phyloP scores from a whole-genome alignment of 2,329 filamentous ascomycete genomes.

The Phialophora verrucosa region DNA sequence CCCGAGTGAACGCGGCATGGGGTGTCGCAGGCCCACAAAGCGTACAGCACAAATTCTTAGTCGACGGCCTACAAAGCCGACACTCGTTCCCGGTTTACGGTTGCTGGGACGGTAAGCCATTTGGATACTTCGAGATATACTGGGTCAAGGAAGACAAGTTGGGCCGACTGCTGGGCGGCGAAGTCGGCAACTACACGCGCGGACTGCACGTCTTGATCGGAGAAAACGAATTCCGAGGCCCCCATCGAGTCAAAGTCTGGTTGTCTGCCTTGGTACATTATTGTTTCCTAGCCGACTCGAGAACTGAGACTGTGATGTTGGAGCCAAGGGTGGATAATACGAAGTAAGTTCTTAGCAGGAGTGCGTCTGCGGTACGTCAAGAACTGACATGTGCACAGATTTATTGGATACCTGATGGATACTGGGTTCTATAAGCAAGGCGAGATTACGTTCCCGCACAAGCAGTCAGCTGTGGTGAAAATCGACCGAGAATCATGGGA shows the following conservation, averaged over 20 bases:
- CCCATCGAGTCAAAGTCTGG: constrained; percentile 79
- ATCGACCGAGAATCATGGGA: constrained; percentile 81
- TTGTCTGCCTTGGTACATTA: constrained; percentile 85
- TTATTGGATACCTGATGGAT: constrained; percentile 72
- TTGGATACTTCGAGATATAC: constrained; percentile 97
- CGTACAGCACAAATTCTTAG: constrained; percentile 71
- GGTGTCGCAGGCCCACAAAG: constrained; percentile 64
- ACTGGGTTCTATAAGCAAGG: constrained; percentile 85
- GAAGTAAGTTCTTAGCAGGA: constrained; percentile 63
- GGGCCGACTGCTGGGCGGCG: constrained; percentile 68
- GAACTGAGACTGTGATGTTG: constrained; percentile 81
- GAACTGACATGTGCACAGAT: constrained; percentile 52
- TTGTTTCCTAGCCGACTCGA: constrained; percentile 74
- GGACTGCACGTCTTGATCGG: constrained; percentile 89
- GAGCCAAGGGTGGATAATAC: constrained; percentile 91
- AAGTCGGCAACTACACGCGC: constrained; percentile 79
- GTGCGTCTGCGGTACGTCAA: not conserved
- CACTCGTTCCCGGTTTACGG: constrained; percentile 92
- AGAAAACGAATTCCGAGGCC: constrained; percentile 86
- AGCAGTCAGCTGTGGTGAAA: constrained; percentile 86
- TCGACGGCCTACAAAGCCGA: constrained; percentile 65
- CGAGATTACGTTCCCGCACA: constrained; percentile 87
- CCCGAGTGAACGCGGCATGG: constrained; percentile 86
- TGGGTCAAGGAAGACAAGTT: constrained; percentile 94
- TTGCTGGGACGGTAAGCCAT: constrained; percentile 92